These are phyloP conservation scores for Penicillium occitanis DNA, from an alignment of 2,329 filamentous ascomycete genomes.

Conservation along the genomic window DNA sequence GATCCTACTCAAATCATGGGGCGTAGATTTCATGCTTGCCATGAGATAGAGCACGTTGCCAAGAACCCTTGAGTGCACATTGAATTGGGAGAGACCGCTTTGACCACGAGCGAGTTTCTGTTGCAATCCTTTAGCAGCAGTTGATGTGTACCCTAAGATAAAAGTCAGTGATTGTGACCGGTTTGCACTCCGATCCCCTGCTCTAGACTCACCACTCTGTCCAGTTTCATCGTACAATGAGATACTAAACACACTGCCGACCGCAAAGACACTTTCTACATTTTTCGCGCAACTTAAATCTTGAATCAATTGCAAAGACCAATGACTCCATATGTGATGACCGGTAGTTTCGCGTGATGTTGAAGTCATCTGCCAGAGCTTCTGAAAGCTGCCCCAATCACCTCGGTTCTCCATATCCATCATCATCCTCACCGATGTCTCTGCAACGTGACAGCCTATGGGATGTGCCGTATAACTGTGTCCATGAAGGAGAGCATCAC, in stretches of 20 bases:
- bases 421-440: conserved; percentile 64
- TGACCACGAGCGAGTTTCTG: conserved; percentile 46
- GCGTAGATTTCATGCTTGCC: conserved; percentile 54
- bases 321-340: conserved; percentile 64
- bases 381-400: conserved; percentile 58
- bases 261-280: conserved; percentile 67
- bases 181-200: neutral
- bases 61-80: conserved; percentile 59
- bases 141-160: conserved; percentile 56
- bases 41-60: conserved; percentile 64
- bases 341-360: neutral
- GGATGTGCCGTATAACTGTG: conserved; percentile 87
- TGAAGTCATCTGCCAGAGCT: conserved; percentile 46
- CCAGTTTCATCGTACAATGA: conserved; percentile 52
- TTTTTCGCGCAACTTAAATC: conserved; percentile 56
- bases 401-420: conserved; percentile 56
- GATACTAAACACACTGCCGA: conserved; percentile 74
- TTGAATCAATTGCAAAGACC: conserved; percentile 62
- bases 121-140: conserved; percentile 54
- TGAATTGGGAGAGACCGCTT: conserved; percentile 34
- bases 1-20: conserved; percentile 43
- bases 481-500: conserved; percentile 75
- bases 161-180: conserved; percentile 20
- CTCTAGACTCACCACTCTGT: conserved; percentile 38
- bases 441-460: conserved; percentile 74